Evolutionary conservation across 768 basidiomycete species (phyloP), one percentile per base, ranked within the genome.

Genomic region (Gloeostereum incarnatum): DNA sequence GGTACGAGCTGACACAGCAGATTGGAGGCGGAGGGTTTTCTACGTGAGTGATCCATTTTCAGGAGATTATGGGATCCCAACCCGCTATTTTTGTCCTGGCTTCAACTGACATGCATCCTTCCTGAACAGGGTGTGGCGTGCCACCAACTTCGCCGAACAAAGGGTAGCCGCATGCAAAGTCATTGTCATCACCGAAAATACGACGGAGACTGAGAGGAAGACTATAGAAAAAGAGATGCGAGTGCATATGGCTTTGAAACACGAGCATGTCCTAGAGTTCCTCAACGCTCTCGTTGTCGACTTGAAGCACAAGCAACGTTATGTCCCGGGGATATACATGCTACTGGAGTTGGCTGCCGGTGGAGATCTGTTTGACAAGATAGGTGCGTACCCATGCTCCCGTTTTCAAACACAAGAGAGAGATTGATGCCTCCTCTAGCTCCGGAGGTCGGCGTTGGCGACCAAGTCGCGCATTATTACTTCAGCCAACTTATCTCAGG

Each of bases 341-440:
- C 62, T 97, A 14, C 61, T 99, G 50, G 96, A 98, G 56, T 64
- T 94, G 23, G 96, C 94, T 0, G 78, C 78, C 1, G 93, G 92
- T 16, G 96, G 96, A 0, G 96, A 98, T 58, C 61, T 99, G 22
- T 99, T 99, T 56, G 96, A 99, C 59, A 99, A 97, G 66, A 99
- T 99, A 36, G 87, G 94, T 94, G 51, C 30, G 83, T 57, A 35
- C 47, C 9, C 34, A 33, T 16, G 7, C 22, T 1, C 36, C 23
- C 9, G 6, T 2, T 18, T 13, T 11, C 11, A 11, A 18, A 22
- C n/a, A 22, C 11, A 24, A 9, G 17, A 30, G 3, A 14, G 21
- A 16, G 17, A 31, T 37, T 23, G 27, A 13, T 31, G 6, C 21
- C 5, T 34, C 4, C 34, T n/a, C 18, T 47, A 98, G 96, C 82